phyloP scores from a whole-genome alignment of 148 eudicot species.

The Diospyros lotus region DNA sequence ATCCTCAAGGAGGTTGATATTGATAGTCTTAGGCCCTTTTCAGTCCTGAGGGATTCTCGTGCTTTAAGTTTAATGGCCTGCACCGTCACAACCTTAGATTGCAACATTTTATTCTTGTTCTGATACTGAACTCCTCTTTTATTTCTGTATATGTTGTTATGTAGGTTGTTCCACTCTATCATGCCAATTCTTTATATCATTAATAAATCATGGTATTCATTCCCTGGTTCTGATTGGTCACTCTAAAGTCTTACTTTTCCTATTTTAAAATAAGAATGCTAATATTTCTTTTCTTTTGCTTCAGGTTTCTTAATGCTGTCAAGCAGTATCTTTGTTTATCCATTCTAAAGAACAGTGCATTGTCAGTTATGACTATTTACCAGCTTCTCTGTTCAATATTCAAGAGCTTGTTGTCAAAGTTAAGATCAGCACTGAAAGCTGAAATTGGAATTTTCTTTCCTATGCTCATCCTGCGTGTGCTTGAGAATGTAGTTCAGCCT shows the following conservation, averaged over 20 bases:
- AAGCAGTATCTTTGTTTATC: conserved; percentile 94
- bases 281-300: conserved; percentile 15
- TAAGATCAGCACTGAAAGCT: conserved; percentile 81
- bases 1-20: too few species aligned
- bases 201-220: neutral
- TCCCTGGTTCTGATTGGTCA: neutral
- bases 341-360: conserved; percentile 87
- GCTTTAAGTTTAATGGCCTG: too few species aligned
- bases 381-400: conserved; percentile 94
- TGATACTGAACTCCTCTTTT: neutral
- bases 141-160: conserved; percentile 1
- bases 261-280: neutral
- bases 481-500: conserved; percentile 94
- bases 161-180: neutral
- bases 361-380: conserved; percentile 92
- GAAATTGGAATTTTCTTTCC: conserved; percentile 95
- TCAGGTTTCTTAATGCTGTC: conserved; percentile 84
- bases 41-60: too few species aligned
- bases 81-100: neutral
- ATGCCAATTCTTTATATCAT: conserved; percentile 5
- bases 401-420: conserved; percentile 67
- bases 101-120: neutral
- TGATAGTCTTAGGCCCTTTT: too few species aligned
- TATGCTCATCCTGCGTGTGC: conserved; percentile 91
- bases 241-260: conserved; percentile 4